Evolutionary conservation across 2,329 filamentous ascomycete genomes (phyloP).

Genomic region (Fonsecaea nubica): DNA sequence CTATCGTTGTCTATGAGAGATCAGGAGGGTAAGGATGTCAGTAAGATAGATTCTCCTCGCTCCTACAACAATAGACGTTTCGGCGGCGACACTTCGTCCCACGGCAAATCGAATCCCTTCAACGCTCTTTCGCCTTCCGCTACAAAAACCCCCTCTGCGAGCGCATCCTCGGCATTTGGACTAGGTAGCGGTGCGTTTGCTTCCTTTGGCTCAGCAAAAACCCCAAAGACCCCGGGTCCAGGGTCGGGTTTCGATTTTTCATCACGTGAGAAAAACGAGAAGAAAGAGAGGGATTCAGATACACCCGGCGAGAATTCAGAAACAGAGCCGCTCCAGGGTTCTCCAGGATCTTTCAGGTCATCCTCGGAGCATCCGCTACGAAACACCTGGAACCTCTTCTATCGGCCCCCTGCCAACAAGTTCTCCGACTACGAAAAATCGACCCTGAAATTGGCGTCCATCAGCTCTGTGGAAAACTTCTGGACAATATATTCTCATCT

Average conservation of each 20-base stretch:
- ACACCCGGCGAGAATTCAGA: conserved; percentile 46
- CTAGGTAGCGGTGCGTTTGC: conserved; percentile 95
- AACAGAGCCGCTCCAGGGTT: conserved; percentile 44
- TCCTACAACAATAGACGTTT: conserved; percentile 74
- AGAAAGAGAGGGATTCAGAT: conserved; percentile 62
- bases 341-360: conserved; percentile 45
- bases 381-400: conserved; percentile 96
- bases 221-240: conserved; percentile 73
- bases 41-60: conserved; percentile 65
- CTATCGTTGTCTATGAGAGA: conserved; percentile 83
- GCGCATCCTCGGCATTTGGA: conserved; percentile 87
- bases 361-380: conserved; percentile 68
- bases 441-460: conserved; percentile 81
- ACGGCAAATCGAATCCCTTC: conserved; percentile 79
- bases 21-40: conserved; percentile 60
- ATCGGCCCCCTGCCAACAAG: conserved; percentile 85
- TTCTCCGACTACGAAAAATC: conserved; percentile 99
- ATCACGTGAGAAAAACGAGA: conserved; percentile 73
- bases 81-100: conserved; percentile 74
- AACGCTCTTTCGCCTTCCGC: conserved; percentile 74
- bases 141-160: conserved; percentile 74
- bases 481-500: conserved; percentile 88
- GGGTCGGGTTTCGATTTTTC: conserved; percentile 80
- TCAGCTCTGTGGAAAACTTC: conserved; percentile 86
- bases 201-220: conserved; percentile 86